Evolutionary conservation across 2,329 filamentous ascomycete genomes (phyloP), one percentile per base, ranked within the genome.

Genomic region (Massarina eburnea): DNA sequence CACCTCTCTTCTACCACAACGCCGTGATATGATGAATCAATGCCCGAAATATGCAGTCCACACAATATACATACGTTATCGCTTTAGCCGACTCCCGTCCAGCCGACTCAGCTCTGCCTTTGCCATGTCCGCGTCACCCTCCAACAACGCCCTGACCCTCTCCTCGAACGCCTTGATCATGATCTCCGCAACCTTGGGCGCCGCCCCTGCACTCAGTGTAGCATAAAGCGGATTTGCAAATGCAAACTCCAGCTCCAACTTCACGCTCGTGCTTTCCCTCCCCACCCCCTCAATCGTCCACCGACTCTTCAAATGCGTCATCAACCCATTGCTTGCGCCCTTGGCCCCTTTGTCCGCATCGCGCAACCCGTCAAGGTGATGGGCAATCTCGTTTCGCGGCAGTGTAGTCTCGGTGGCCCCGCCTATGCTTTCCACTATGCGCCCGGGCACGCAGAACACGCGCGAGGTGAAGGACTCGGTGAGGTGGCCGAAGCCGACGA

Each of bases 91-190:
- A 47, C 62, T 65, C 27, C 61, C 62, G 8, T 65, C 58, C 36
- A 66, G 10, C 10, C 63, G 55, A n/a, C 49, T 60, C 46, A 68
- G 43, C 8, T 22, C 48, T 2, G 63, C 63, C 19, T 15, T 45
- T 15, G 49, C 36, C 57, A 66, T 59, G 0, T 41, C 48, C 7
- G 60, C 52, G 41, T 60, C 52, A 24, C 43, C 48, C 20, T 43
- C 53, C 52, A 75, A 44, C 38, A 89, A 66, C 59, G 80, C 75
- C 64, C 76, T 76, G 5, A 94, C 91, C 62, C 88, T 80, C 71
- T 82, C 81, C 74, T 96, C 91, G 75, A 99, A 99, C 1, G 94
- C 92, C 68, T 89, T 85, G 55, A 97, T 88, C 91, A 99, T 96
- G 54, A 88, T 78, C 3, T 83, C 84, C 1, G 90, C 92, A 52